Conservation (phyloP, 331 rosid genomes). For the Pyrus hybrid region DNA sequence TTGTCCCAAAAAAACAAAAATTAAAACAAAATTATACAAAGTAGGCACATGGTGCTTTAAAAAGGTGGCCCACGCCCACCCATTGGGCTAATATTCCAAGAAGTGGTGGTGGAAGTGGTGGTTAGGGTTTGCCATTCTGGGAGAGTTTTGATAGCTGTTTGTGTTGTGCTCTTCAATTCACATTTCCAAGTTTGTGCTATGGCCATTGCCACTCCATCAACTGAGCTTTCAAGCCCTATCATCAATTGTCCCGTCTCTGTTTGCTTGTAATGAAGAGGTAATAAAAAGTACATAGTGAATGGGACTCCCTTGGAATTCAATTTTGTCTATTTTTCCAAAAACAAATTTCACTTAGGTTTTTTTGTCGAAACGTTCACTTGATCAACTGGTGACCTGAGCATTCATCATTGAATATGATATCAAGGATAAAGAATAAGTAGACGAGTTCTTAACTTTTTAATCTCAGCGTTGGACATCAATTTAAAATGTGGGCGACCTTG, state of each 20-base stretch:
- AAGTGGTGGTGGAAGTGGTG: constrained; percentile 17
- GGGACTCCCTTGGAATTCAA: constrained; percentile 17
- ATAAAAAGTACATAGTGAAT: constrained; percentile 17
- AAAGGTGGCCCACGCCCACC: constrained; percentile 4
- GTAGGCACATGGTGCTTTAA: constrained; percentile 18
- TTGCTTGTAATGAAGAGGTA: constrained; percentile 29
- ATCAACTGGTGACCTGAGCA: too few relatives aligned
- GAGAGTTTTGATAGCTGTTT: constrained; percentile 32
- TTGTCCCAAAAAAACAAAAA: too few relatives aligned
- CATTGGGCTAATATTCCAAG: constrained; percentile 14
- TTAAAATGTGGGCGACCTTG: too few relatives aligned
- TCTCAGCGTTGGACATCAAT: too few relatives aligned
- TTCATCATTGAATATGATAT: too few relatives aligned
- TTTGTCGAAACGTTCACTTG: not conserved
- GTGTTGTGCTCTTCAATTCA: constrained; percentile 21
- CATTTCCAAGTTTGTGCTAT: constrained; percentile 20
- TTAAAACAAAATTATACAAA: not conserved
- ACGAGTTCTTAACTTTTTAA: too few relatives aligned
- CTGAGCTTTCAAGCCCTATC: constrained; percentile 29
- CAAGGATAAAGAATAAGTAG: too few relatives aligned
- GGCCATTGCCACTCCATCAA: constrained; percentile 3
- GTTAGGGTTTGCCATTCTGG: constrained; percentile 19
- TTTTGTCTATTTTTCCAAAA: constrained; percentile 9
- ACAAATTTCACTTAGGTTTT: not conserved
- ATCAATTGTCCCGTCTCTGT: constrained; percentile 12